These are phyloP conservation scores for Populus davidiana DNA, from an alignment of 345 rosid genomes.

Conservation along the genomic window DNA sequence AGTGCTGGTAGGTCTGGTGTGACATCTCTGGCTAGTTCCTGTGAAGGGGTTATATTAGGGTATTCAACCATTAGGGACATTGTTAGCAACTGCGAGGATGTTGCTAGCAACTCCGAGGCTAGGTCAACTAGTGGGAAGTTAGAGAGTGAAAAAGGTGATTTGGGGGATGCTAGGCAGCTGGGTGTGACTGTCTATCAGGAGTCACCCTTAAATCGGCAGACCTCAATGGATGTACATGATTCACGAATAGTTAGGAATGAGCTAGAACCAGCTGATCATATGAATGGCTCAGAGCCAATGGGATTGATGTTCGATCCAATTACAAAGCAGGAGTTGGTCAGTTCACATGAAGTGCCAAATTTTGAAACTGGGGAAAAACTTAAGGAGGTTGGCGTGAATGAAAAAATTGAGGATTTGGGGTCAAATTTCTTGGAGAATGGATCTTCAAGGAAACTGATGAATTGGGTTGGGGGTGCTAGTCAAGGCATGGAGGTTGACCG, in stretches of 20 bases:
- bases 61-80: slow-evolving; percentile 20
- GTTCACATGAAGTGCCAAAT: slow-evolving; percentile 35
- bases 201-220: slow-evolving; percentile 20
- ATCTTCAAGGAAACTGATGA: slow-evolving; percentile 19
- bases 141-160: slow-evolving; percentile 21
- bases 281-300: slow-evolving; percentile 20
- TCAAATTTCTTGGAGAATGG: slow-evolving; percentile 33
- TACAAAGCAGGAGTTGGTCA: slow-evolving; percentile 16
- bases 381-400: slow-evolving; percentile 23
- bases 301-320: slow-evolving; percentile 24
- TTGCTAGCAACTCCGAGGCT: slow-evolving; percentile 14
- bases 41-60: slow-evolving; percentile 29
- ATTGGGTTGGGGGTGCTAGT: slow-evolving; percentile 21
- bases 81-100: slow-evolving; percentile 16
- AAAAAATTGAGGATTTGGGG: slow-evolving; percentile 20
- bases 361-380: slow-evolving; percentile 22
- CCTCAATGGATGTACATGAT: slow-evolving; percentile 27
- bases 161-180: slow-evolving; percentile 11
- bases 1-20: slow-evolving; percentile 35
- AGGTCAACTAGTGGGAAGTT: slow-evolving; percentile 27
- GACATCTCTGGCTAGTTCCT: slow-evolving; percentile 32
- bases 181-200: slow-evolving; percentile 23
- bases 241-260: slow-evolving; percentile 29
- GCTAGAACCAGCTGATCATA: slow-evolving; percentile 6
- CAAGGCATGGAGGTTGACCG: slow-evolving; percentile 35